Evolutionary conservation across 495 filamentous ascomycete species (phyloP).

Genomic region (Chaetomium fimeti): DNA sequence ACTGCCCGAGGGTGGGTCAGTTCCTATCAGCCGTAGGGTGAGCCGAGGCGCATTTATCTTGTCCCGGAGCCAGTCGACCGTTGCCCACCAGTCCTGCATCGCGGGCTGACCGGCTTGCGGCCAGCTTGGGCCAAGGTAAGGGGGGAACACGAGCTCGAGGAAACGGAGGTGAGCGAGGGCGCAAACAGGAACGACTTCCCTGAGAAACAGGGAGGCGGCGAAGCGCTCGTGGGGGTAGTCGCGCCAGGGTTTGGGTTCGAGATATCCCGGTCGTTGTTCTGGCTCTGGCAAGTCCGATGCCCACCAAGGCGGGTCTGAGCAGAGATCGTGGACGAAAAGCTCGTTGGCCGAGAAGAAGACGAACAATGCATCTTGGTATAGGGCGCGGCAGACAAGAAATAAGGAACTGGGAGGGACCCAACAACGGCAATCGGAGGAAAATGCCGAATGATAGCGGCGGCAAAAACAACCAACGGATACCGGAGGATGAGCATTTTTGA

Average conservation of each 20-base stretch:
- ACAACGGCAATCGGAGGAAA: background rate
- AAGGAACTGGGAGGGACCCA: background rate
- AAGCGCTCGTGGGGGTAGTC: conserved; percentile 1
- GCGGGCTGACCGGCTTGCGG: background rate
- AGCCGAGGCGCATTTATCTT: background rate
- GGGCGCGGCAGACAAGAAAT: background rate
- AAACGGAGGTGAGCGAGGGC: conserved; percentile 2
- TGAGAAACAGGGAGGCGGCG: conserved; percentile 6
- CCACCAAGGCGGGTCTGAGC: too few species aligned
- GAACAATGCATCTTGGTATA: background rate
- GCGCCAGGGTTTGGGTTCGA: background rate
- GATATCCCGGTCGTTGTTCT: too few species aligned
- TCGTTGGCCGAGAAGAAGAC: background rate
- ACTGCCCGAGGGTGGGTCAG: background rate
- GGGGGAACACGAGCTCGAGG: background rate
- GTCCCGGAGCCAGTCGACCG: conserved; percentile 8
- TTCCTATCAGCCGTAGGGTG: background rate
- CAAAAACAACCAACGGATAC: background rate
- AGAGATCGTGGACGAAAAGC: conserved; percentile 3
- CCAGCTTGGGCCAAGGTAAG: background rate
- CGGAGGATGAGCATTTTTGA: too few species aligned
- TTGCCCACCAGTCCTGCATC: conserved; percentile 1
- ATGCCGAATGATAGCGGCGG: background rate
- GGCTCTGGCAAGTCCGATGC: too few species aligned
- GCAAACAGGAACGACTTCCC: background rate